Evolutionary conservation across 768 basidiomycete species (phyloP).

Genomic region (Boletus coccyginus): DNA sequence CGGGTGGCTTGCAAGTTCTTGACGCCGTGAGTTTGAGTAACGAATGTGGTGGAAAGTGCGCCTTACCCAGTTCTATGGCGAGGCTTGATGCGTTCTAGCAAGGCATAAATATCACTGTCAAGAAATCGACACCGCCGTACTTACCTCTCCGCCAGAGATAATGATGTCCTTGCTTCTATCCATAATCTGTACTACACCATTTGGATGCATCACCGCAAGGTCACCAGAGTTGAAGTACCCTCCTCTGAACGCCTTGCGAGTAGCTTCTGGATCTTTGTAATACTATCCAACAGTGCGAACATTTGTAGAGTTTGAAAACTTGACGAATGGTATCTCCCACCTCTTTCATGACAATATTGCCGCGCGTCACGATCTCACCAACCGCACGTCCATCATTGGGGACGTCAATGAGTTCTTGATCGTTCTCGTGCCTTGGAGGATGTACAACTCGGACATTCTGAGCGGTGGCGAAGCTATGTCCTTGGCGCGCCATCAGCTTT

Average conservation of each 20-base stretch:
- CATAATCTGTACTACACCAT: conserved; percentile 71
- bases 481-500: conserved; percentile 76
- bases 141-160: conserved; percentile 83
- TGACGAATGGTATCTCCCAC: conserved; percentile 34
- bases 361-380: conserved; percentile 79
- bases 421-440: conserved; percentile 38
- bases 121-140: conserved; percentile 7
- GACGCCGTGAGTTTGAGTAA: not conserved
- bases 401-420: conserved; percentile 62
- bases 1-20: conserved; percentile 76
- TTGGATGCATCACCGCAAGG: conserved; percentile 76
- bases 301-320: not conserved
- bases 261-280: conserved; percentile 79
- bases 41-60: not conserved
- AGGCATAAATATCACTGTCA: not conserved
- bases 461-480: conserved; percentile 74
- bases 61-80: conserved; percentile 77
- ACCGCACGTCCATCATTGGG: conserved; percentile 77
- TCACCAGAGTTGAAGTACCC: conserved; percentile 81
- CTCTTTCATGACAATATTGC: conserved; percentile 91
- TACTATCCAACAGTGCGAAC: conserved; percentile 46
- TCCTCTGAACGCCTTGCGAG: conserved; percentile 73
- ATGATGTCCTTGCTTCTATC: conserved; percentile 86
- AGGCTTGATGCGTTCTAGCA: conserved; percentile 80
- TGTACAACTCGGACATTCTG: conserved; percentile 72